phyloP scores from a whole-genome alignment of 2,329 filamentous ascomycete species.

The Clonostachys solani region DNA sequence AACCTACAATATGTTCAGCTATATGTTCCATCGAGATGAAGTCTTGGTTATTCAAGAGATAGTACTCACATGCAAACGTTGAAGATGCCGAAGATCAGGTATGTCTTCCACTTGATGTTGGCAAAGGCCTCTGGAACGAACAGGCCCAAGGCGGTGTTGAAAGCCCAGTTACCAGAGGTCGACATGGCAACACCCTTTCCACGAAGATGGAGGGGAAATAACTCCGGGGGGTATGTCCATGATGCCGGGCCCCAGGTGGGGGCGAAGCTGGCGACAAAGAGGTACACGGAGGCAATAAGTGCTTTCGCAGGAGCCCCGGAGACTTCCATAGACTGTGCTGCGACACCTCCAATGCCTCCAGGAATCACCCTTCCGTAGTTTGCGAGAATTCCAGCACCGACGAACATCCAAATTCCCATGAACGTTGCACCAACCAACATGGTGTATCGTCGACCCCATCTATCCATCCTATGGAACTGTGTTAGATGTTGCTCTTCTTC shows the following conservation, averaged over 20 bases:
- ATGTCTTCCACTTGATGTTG: slow-evolving; percentile 12
- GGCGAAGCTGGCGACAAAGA: slow-evolving; percentile 49
- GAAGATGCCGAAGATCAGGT: slow-evolving; percentile 14
- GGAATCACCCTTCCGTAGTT: slow-evolving; percentile 35
- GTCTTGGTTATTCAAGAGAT: slow-evolving; percentile 2
- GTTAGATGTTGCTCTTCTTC: background rate
- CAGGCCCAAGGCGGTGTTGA: slow-evolving; percentile 8
- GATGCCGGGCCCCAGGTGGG: slow-evolving; percentile 45
- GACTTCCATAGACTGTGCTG: slow-evolving; percentile 41
- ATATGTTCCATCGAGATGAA: too few relatives aligned
- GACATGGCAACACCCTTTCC: slow-evolving; percentile 7
- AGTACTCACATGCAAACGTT: slow-evolving; percentile 2
- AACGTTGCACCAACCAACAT: slow-evolving; percentile 62
- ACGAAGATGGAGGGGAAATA: slow-evolving; percentile 10
- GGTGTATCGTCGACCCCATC: slow-evolving; percentile 68
- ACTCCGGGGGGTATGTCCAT: slow-evolving; percentile 21
- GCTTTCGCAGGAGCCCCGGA: slow-evolving; percentile 45
- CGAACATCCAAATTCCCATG: slow-evolving; percentile 58
- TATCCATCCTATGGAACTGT: slow-evolving; percentile 48
- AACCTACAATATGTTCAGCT: slow-evolving; percentile 13
- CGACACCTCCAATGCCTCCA: slow-evolving; percentile 38
- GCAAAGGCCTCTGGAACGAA: slow-evolving; percentile 9
- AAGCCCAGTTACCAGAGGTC: slow-evolving; percentile 6
- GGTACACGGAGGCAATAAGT: slow-evolving; percentile 64
- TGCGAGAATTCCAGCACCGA: slow-evolving; percentile 48